These are phyloP conservation scores for Pterocarpus santalinus DNA, from an alignment of 306 rosid genomes.

Conservation along the genomic window DNA sequence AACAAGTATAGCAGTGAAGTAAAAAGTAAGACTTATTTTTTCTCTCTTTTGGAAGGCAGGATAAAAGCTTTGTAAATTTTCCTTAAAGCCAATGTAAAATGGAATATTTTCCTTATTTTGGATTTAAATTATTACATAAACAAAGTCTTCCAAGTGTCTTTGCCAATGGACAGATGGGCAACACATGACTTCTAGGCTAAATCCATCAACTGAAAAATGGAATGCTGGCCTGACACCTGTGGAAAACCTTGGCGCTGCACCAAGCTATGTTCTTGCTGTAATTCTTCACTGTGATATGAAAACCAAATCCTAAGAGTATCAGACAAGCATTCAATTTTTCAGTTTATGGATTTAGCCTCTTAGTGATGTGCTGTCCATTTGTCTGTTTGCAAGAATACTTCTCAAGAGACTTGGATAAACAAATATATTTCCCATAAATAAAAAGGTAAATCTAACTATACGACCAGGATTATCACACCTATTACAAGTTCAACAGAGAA, in stretches of 20 bases:
- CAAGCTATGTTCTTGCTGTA: neutral
- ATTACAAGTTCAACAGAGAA: neutral
- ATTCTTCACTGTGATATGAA: too few relatives aligned
- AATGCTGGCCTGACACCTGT: neutral
- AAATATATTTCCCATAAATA: neutral
- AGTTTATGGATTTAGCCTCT: neutral
- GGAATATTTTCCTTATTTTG: neutral
- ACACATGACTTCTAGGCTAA: neutral
- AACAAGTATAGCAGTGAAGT: too few relatives aligned
- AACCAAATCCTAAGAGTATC: neutral
- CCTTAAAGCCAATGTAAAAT: neutral
- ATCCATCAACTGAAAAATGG: neutral
- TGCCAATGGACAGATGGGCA: slow-evolving; percentile 2
- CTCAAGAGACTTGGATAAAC: neutral
- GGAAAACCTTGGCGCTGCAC: neutral
- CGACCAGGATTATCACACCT: neutral
- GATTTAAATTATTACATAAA: slow-evolving; percentile 9
- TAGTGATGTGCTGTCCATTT: neutral
- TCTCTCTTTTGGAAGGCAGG: too few relatives aligned
- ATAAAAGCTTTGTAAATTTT: too few relatives aligned
- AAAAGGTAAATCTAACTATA: neutral
- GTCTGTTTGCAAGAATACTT: neutral
- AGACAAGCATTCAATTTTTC: neutral
- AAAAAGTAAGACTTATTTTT: too few relatives aligned
- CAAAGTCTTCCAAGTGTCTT: neutral